A percentile compares a stretch with the other conserved stretches of the same genome.
Evolutionary conservation across 2,329 filamentous ascomycete species (phyloP).

Genomic region (Xylariaceae sp.): DNA sequence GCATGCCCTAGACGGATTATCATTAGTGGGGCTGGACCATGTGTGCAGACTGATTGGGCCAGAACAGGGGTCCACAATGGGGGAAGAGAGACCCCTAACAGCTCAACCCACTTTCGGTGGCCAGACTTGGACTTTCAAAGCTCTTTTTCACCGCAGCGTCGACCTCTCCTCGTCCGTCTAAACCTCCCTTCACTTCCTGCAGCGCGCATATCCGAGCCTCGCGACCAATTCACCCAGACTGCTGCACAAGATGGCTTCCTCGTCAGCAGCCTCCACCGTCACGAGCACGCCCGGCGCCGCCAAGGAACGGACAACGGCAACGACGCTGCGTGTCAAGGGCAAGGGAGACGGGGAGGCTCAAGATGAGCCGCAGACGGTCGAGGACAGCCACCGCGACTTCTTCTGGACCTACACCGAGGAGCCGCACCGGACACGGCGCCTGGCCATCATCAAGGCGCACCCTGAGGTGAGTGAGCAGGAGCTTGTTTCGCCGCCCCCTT

Average conservation of each 20-base stretch:
- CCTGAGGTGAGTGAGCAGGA: constrained; percentile 70
- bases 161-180: no score
- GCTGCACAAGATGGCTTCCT: constrained; percentile 23
- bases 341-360: constrained; percentile 11
- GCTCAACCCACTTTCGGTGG: constrained; percentile 6
- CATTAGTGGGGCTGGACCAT: no score
- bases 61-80: no score
- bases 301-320: constrained; percentile 14
- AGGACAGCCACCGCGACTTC: constrained; percentile 56
- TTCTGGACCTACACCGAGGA: constrained; percentile 99
- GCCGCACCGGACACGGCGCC: constrained; percentile 81
- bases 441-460: constrained; percentile 96
- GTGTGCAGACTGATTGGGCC: constrained; percentile 10
- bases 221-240: no score
- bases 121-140: constrained; percentile 1
- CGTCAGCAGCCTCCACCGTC: constrained; percentile 19
- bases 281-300: constrained; percentile 15
- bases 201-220: no score
- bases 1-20: no score
- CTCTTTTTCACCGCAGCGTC: no score
- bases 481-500: neutral
- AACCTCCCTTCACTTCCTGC: no score
- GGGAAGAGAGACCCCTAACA: constrained; percentile 4
- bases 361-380: constrained; percentile 23
- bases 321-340: constrained; percentile 17